These are phyloP conservation scores for Stachybotrys echinatus DNA, from an alignment of 2,329 filamentous ascomycete species.

Conservation along the genomic window DNA sequence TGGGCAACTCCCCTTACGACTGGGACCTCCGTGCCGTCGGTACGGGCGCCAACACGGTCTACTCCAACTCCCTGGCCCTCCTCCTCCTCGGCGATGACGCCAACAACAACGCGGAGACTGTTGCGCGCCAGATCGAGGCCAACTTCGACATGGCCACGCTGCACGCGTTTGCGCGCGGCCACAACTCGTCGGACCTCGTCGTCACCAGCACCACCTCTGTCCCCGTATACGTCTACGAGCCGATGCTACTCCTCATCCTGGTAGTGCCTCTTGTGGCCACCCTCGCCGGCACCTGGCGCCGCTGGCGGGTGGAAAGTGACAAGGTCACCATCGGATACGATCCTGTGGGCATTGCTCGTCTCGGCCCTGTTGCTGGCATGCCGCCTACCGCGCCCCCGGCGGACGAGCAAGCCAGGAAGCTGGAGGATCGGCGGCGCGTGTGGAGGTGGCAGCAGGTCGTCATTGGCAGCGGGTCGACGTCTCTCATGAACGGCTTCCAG, in stretches of 20 bases:
- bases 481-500: too few species aligned
- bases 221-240: conserved; percentile 6
- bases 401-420: too few species aligned
- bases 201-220: not conserved
- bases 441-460: too few species aligned
- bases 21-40: not conserved
- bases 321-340: conserved; percentile 1
- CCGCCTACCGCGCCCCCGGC: too few species aligned
- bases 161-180: conserved; percentile 6
- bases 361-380: too few species aligned
- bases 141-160: conserved; percentile 12
- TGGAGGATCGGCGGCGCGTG: too few species aligned
- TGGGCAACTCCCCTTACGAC: conserved; percentile 5
- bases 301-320: conserved; percentile 6
- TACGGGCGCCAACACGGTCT: conserved; percentile 4
- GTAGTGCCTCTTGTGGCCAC: conserved; percentile 7
- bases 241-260: conserved; percentile 6
- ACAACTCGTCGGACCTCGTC: conserved; percentile 5
- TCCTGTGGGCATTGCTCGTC: too few species aligned
- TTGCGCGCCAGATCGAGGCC: conserved; percentile 7
- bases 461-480: too few species aligned
- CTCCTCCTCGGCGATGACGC: conserved; percentile 6
- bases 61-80: conserved; percentile 1
- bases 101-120: conserved; percentile 4
- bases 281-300: conserved; percentile 5